Percentiles rank a stretch among this genome's conserved stretches.
These are phyloP conservation scores for Colletotrichum lindemuthianum DNA, from an alignment of 2,329 filamentous ascomycete species.

Conservation along the genomic window DNA sequence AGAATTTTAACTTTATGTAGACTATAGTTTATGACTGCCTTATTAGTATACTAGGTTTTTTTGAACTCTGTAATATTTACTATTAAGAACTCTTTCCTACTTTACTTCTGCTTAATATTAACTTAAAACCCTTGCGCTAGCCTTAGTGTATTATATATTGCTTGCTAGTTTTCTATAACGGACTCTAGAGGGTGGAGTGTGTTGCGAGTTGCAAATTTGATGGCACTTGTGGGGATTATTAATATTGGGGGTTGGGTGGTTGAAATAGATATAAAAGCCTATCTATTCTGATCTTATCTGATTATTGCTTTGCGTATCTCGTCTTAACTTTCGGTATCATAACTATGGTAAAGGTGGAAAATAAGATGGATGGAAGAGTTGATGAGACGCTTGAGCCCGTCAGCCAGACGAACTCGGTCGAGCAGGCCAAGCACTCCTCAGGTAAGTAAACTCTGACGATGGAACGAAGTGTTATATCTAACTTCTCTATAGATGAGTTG, in stretches of 20 bases:
- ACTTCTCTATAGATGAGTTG: conserved; percentile 22
- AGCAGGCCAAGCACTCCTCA: conserved; percentile 18
- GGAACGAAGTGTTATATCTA: not conserved
- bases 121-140: not conserved
- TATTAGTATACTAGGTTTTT: not conserved
- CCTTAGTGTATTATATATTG: not conserved
- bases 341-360: conserved; percentile 11
- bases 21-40: not conserved
- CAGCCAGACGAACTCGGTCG: conserved; percentile 3
- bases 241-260: not conserved
- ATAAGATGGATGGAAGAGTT: not conserved
- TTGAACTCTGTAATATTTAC: too few species aligned
- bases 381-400: not conserved
- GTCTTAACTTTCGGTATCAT: not conserved
- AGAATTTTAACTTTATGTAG: conserved; percentile 8
- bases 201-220: too few species aligned
- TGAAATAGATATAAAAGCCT: conserved; percentile 7
- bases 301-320: not conserved
- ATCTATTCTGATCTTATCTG: conserved; percentile 34
- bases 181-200: conserved; percentile 15
- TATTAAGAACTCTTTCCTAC: not conserved
- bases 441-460: not conserved
- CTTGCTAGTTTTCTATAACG: conserved; percentile 18
- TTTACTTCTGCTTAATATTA: not conserved
- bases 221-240: not conserved